A percentile compares a stretch with the other conserved stretches of the same genome.
Evolutionary conservation across 345 rosid species (phyloP).

Genomic region (Aurinia saxatilis): DNA sequence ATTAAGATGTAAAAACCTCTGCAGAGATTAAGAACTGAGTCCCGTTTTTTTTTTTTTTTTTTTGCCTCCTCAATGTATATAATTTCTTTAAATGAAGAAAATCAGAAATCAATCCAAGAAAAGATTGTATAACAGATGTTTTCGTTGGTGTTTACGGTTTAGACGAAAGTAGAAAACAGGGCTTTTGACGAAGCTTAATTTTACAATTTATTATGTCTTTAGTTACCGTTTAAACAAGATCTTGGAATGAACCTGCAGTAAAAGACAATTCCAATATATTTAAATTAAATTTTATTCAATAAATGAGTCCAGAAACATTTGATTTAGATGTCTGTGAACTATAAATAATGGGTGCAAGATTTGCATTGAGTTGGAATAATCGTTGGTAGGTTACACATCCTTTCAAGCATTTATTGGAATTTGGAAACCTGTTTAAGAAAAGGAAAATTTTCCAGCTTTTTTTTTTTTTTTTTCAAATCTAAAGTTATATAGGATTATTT

Average conservation of each 20-base stretch:
- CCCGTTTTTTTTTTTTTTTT: neutral
- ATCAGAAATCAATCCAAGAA: neutral
- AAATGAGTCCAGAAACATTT: conserved; percentile 15
- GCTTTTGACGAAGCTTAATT: neutral
- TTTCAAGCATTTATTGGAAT: conserved; percentile 21
- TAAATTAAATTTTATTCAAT: neutral
- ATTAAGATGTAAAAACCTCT: conserved; percentile 2
- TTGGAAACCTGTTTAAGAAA: neutral
- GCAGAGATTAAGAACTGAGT: conserved; percentile 14
- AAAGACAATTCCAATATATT: neutral
- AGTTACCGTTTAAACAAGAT: neutral
- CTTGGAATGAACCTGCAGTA: conserved; percentile 2
- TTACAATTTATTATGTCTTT: neutral
- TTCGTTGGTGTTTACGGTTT: neutral
- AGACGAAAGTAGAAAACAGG: neutral
- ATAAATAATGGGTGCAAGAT: conserved; percentile 23
- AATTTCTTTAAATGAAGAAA: neutral
- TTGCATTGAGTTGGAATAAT: conserved; percentile 26
- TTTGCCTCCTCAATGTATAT: conserved; percentile 17
- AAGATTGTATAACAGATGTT: neutral
- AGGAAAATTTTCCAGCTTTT: neutral
- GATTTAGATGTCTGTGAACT: conserved; percentile 9
- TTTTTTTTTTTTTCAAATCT: no score
- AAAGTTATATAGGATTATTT: neutral
- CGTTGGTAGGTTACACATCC: conserved; percentile 25